Evolutionary conservation across 1,284 basidiomycete species (phyloP), one percentile per base, ranked within the genome.

Genomic region (Moesziomyces sp.): DNA sequence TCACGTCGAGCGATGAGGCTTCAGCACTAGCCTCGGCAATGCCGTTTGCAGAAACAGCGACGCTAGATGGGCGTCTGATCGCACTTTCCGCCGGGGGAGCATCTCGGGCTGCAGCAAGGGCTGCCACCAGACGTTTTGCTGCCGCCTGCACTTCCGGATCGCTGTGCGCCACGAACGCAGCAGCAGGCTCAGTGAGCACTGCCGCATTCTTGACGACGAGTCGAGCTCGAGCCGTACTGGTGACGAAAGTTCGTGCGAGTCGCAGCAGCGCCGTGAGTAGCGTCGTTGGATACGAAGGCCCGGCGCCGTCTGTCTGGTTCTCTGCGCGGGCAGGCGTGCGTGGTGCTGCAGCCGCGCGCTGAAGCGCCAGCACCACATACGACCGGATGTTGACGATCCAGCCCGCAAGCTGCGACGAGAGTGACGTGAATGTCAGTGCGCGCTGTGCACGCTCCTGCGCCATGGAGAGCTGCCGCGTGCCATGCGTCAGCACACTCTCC

Each of bases 341-440:
- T 13, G 55, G 47, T 14, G 52, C 54, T 5, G 44, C 40, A 5
- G 44, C 49, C 14, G 62, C 61, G 7, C 54, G 40, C 46, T 68
- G 64, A 16, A 74, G 28, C 11, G 53, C 59, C 5, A 57, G 7
- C 18, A 65, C 28, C 8, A 74, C 24, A 42, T 63, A 59, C 26
- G 65, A 61, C 1, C 71, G 53, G n/a, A 63, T 48, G 26, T 65
- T 60, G 45, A 74, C 58, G 35, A 68, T 65, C 71, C 65, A 68
- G 5, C 42, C 47, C 0, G 71, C 71, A 47, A 74, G 30, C 19
- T 66, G 65, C 3, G 71, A 60, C 19, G 71, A 74, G 0, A 74
- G 45, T 14, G 71, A 74, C 24, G 71, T 74, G 21, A 74, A 74
- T 7, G 71, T 52, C 3, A 64, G 52, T 1, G 58, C 57, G 1